Percentiles rank a stretch among this genome's conserved stretches.
Evolutionary conservation across 1,284 basidiomycete genomes (phyloP).

Genomic region (Ganoderma meredithae): DNA sequence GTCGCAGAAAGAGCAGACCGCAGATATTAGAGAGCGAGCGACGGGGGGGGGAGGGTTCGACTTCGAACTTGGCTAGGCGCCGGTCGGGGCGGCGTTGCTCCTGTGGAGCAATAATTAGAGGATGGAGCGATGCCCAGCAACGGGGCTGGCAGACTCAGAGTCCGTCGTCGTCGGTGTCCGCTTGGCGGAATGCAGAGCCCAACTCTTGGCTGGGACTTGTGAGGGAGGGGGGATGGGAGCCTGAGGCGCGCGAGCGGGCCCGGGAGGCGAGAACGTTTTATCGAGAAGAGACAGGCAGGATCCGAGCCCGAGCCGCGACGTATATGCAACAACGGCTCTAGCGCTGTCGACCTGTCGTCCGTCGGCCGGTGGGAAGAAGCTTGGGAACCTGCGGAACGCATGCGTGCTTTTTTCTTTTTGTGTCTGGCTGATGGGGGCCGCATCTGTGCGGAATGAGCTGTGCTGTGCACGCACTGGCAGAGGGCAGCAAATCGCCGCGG

Average conservation of each 20-base stretch:
- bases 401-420: slow-evolving; percentile 1
- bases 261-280: neutral
- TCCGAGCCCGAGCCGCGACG: neutral
- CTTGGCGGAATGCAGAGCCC: slow-evolving; percentile 1
- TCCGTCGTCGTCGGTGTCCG: neutral
- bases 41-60: neutral
- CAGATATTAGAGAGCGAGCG: neutral
- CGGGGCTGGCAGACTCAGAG: neutral
- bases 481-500: neutral
- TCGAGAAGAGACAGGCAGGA: neutral
- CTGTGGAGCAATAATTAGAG: slow-evolving; percentile 1
- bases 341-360: neutral
- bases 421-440: slow-evolving; percentile 1
- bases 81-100: neutral
- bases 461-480: no score
- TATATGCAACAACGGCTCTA: neutral
- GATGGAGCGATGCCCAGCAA: slow-evolving; percentile 3
- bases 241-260: slow-evolving; percentile 1
- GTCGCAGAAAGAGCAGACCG: neutral
- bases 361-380: neutral
- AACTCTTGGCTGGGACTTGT: neutral
- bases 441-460: neutral
- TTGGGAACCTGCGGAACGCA: neutral
- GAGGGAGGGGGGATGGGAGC: neutral
- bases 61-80: neutral